phyloP scores from a whole-genome alignment of 2,329 filamentous ascomycete species.

The Zymoseptoria tritici region DNA sequence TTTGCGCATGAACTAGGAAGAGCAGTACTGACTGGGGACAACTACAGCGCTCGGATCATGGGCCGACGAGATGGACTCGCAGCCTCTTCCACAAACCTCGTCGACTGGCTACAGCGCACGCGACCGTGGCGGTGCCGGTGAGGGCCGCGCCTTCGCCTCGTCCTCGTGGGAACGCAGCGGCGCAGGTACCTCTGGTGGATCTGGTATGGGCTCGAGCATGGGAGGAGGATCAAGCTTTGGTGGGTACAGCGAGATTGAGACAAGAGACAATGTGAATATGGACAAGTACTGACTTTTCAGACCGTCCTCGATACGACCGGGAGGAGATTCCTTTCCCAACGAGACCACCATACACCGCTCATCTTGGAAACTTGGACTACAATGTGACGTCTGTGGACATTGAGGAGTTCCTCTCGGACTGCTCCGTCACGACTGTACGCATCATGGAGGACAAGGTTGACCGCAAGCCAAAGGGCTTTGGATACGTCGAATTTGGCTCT shows the following conservation, averaged over 20 bases:
- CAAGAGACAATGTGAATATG: neutral
- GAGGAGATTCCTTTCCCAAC: slow-evolving; percentile 80
- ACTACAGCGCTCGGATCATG: slow-evolving; percentile 71
- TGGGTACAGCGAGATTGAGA: slow-evolving; percentile 8
- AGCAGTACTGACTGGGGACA: slow-evolving; percentile 22
- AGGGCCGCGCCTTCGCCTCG: slow-evolving; percentile 41
- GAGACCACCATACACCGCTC: slow-evolving; percentile 89
- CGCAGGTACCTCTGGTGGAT: slow-evolving; percentile 15
- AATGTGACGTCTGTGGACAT: slow-evolving; percentile 81
- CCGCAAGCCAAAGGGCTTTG: slow-evolving; percentile 92
- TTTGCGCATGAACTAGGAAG: neutral
- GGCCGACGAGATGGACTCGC: slow-evolving; percentile 90
- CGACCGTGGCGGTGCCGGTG: slow-evolving; percentile 20
- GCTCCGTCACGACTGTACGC: slow-evolving; percentile 81
- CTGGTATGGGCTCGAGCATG: slow-evolving; percentile 12
- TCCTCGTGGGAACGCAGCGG: slow-evolving; percentile 26
- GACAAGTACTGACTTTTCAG: slow-evolving; percentile 20
- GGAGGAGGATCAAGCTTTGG: slow-evolving; percentile 28
- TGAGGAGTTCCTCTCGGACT: slow-evolving; percentile 75
- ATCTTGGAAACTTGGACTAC: slow-evolving; percentile 94
- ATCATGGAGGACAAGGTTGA: slow-evolving; percentile 96
- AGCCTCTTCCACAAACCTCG: slow-evolving; percentile 27
- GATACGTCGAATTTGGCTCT: slow-evolving; percentile 88
- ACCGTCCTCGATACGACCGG: slow-evolving; percentile 42
- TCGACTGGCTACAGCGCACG: slow-evolving; percentile 23